Evolutionary conservation across 179 eudicot genomes (phyloP), one percentile per base, ranked within the genome.

Genomic region (Patellifolia procumbens): DNA sequence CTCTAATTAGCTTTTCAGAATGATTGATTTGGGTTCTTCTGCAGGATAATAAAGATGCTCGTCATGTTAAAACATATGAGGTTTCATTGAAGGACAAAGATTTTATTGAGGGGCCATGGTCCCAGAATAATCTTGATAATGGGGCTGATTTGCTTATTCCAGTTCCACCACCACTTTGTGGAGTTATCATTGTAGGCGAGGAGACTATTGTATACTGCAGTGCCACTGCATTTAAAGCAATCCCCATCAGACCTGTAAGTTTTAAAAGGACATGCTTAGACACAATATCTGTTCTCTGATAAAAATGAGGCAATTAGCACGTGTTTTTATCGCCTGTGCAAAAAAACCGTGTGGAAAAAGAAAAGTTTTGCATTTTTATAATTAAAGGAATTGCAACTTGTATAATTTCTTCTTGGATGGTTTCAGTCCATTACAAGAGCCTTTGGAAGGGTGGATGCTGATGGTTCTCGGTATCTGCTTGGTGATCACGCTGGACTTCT

Each of bases 81-180:
- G 91, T 94, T 80, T 87, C 92, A n/a, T 83, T 92, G 78, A 94
- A 90, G 88, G 99, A 93, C 78, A 91, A 95, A 88, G 97, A 91
- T 86, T 93, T 95, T 85, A 83, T 87, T 73, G 99, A 95, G 85
- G 99, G 98, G 53, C 98, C 98, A 64, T 95, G 97, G 99, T 90
- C 98, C 73, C 99, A 91, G 76, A 91, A 91, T 71, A 95, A 95
- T 85, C 99, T 95, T 83, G 99, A 95, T 76, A 95, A 93, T 81
- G 99, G 99, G 61, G 98, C 99, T 60, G 93, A 88, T 79, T 89
- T 95, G 85, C 85, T 95, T 66, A 95, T 95, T 72, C 99, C 99
- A 2, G 97, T 95, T 35, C 99, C 99, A 39, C 95, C 96, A 65
- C 99, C 99, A 51, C 83, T 95, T 69, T 91, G 97, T 81, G 99